These are phyloP conservation scores for Lyophyllum shimeji DNA, from an alignment of 768 basidiomycete genomes.

Conservation along the genomic window DNA sequence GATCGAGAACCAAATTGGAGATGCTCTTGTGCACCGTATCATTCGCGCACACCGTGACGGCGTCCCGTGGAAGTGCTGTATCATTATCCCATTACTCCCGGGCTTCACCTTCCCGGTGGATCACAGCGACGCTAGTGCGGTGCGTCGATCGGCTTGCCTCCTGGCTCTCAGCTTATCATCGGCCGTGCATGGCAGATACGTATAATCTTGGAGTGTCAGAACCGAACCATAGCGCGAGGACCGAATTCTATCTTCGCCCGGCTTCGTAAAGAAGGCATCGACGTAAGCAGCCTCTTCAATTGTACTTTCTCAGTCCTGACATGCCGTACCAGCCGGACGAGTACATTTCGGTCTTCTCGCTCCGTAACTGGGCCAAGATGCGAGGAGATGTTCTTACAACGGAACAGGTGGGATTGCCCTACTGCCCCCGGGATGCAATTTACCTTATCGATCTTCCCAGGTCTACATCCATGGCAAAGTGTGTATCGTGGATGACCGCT, in stretches of 20 bases:
- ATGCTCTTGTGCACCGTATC: constrained; percentile 89
- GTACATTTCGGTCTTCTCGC: constrained; percentile 86
- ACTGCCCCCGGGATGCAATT: background rate
- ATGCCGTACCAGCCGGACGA: constrained; percentile 70
- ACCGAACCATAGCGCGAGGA: constrained; percentile 83
- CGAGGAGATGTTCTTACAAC: constrained; percentile 81
- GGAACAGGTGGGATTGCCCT: constrained; percentile 62
- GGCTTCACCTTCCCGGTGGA: constrained; percentile 95
- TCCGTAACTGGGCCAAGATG: constrained; percentile 94
- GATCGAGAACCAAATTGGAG: constrained; percentile 93
- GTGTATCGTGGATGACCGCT: constrained; percentile 91
- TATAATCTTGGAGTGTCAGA: constrained; percentile 95
- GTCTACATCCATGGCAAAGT: constrained; percentile 91
- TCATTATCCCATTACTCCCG: constrained; percentile 88
- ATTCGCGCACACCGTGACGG: constrained; percentile 81
- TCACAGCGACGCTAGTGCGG: constrained; percentile 89
- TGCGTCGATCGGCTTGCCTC: constrained; percentile 35
- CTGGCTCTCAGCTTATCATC: background rate
- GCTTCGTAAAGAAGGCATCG: constrained; percentile 82
- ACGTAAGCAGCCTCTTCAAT: constrained; percentile 49
- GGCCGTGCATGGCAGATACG: constrained; percentile 59
- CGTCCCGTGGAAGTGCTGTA: constrained; percentile 88
- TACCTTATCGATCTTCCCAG: constrained; percentile 31
- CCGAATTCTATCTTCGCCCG: constrained; percentile 89
- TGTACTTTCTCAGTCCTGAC: constrained; percentile 8